Conservation (phyloP, 2,329 filamentous ascomycete genomes). For the Sporothrix euskadiensis region DNA sequence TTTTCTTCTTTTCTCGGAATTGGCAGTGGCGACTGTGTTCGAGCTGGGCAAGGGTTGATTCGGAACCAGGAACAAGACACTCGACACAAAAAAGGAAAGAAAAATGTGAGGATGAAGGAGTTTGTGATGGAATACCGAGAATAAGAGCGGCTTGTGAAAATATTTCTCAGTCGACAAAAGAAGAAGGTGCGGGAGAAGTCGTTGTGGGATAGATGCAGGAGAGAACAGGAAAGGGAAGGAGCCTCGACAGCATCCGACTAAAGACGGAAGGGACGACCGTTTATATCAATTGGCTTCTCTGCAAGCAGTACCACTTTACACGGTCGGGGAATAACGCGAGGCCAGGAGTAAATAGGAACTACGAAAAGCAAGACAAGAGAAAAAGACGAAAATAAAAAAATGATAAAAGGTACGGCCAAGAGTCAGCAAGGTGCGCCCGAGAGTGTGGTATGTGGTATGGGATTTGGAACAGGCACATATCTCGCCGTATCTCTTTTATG, state of each 20-base stretch:
- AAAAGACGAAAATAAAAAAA: not conserved
- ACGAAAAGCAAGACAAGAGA: not conserved
- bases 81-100: not conserved
- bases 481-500: not conserved
- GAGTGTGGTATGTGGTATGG: not conserved
- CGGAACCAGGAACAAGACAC: not conserved
- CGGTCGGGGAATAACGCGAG: not conserved
- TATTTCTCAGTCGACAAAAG: not conserved
- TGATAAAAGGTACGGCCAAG: not conserved
- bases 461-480: conserved; percentile 18
- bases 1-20: not conserved
- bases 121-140: not conserved
- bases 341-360: not conserved
- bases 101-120: not conserved
- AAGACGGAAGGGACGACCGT: not conserved
- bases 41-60: not conserved
- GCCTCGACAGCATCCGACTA: not conserved
- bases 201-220: not conserved
- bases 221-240: not conserved
- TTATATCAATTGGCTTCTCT: not conserved
- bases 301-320: not conserved
- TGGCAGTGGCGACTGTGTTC: not conserved
- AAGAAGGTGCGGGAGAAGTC: not conserved
- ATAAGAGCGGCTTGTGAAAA: conserved; percentile 15
- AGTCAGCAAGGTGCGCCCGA: not conserved